Base-by-base conservation (phyloP, 148 eudicot species). In the Heliamphora exappendiculata region DNA sequence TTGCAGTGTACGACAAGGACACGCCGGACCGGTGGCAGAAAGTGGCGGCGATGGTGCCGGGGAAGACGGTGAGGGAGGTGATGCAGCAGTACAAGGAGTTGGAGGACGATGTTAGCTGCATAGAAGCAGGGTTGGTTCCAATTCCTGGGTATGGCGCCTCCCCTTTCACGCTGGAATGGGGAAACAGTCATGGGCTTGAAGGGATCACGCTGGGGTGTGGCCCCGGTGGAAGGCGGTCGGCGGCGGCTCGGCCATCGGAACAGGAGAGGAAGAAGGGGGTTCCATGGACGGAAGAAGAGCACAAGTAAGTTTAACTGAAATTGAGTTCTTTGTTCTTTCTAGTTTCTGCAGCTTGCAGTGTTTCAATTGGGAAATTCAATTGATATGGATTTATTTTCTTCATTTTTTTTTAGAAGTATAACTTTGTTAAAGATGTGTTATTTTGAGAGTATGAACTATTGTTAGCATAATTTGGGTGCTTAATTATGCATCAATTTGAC, bases 261-360 rank as follows among this genome's bases (percentile, higher is more conserved):
- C 99, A 89, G 33, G 99, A 96, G 80, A 89, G 99, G 88, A 96
- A 96, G 87, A 96, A 93, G 78, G 99, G 99, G 42, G 88, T 96
- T 74, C 99, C 99, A 20, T 96, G 99, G 99, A 96, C 99, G 0
- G 99, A 96, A 76, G 96, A 93, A 72, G 99, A 96, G 79, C 99
- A 96, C 37, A 96, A 87, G 99, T 96, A 81, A 86, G 91, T 89
- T 54, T 22, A 24, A n/a, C 33, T 22, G 16, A 13, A 33, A 22
- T 29, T 55, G n/a, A 59, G 4, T 79, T 59, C 36, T 34, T n/a
- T 66, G 9, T 73, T 78, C 5, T 60, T 41, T 45, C 2, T 75
- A 4, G 19, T 19, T n/a, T 10, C 39, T 64, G 42, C 67, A 36
- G 34, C 12, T 31, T 6, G 31, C 3, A 22, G 14, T 39, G 2